Conservation (phyloP, 106 monocot genomes). For the Alisma plantagoaquatica region DNA sequence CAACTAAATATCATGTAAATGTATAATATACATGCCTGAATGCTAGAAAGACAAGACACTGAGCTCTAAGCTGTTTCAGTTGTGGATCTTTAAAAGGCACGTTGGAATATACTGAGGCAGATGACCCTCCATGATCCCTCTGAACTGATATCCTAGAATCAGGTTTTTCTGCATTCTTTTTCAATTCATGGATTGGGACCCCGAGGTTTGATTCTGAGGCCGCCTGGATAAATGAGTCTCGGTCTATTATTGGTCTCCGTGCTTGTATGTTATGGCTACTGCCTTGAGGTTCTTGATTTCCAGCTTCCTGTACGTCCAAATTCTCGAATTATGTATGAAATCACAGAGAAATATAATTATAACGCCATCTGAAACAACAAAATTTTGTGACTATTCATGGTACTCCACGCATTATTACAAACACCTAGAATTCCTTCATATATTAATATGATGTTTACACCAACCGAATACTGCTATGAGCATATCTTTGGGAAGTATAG, state of each 20-base stretch:
- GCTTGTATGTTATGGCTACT: slow-evolving; percentile 24
- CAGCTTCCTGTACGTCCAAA: slow-evolving; percentile 27
- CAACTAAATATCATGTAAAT: no score
- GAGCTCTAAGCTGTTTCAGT: slow-evolving; percentile 96
- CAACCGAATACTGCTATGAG: no score
- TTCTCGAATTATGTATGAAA: no score
- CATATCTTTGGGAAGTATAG: no score
- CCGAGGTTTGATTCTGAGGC: background rate
- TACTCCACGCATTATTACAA: no score
- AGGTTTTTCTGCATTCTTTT: slow-evolving; percentile 3
- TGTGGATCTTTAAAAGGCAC: slow-evolving; percentile 94
- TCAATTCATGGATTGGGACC: slow-evolving; percentile 3
- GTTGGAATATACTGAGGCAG: slow-evolving; percentile 24
- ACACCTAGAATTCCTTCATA: no score
- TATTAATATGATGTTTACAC: no score
- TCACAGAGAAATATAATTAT: no score
- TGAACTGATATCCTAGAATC: slow-evolving; percentile 9
- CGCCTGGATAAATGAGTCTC: no score
- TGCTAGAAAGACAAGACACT: slow-evolving; percentile 98
- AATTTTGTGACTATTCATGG: no score
- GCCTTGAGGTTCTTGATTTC: slow-evolving; percentile 22
- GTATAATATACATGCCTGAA: slow-evolving; percentile 93
- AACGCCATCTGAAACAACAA: no score
- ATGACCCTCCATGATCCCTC: slow-evolving; percentile 12
- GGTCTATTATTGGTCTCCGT: no score